phyloP scores from a whole-genome alignment of 305 asterid species.

The Solanum hybrid region DNA sequence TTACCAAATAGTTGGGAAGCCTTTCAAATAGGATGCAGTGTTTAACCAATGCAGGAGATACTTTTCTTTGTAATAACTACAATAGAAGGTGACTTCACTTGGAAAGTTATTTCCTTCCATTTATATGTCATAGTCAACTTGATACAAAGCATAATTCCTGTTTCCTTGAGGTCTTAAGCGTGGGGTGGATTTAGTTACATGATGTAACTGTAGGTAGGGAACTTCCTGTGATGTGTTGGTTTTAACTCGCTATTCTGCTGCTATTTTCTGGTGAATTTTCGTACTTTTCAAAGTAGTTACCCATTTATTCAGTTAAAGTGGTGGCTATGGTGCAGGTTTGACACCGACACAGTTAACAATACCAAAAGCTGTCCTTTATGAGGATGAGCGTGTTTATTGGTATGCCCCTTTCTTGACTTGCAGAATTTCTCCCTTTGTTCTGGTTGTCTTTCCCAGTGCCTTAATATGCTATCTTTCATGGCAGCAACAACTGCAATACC shows the following conservation, averaged over 20 bases:
- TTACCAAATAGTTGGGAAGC: not conserved
- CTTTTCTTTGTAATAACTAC: not conserved
- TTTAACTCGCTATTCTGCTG: not conserved
- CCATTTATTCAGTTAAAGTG: not conserved
- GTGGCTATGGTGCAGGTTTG: constrained; percentile 27
- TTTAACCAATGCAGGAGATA: not conserved
- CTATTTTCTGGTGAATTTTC: not conserved
- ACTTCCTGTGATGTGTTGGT: not conserved
- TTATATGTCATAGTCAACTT: not conserved
- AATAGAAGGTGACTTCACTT: not conserved
- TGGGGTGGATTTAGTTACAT: not conserved
- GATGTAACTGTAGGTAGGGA: not conserved
- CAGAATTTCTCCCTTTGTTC: not conserved
- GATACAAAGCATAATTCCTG: not conserved
- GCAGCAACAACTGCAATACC: constrained; percentile 51
- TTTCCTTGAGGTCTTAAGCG: not conserved
- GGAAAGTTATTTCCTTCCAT: not conserved
- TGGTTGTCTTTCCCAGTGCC: not conserved
- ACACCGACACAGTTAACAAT: constrained; percentile 20
- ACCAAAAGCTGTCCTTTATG: constrained; percentile 15
- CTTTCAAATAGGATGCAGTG: not conserved
- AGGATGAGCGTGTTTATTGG: constrained; percentile 51
- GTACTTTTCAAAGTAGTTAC: not conserved
- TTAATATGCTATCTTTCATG: constrained; percentile 7
- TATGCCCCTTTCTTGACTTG: constrained; percentile 10